Evolutionary conservation across 148 eudicot species (phyloP).

Genomic region (Heliamphora exappendiculata): DNA sequence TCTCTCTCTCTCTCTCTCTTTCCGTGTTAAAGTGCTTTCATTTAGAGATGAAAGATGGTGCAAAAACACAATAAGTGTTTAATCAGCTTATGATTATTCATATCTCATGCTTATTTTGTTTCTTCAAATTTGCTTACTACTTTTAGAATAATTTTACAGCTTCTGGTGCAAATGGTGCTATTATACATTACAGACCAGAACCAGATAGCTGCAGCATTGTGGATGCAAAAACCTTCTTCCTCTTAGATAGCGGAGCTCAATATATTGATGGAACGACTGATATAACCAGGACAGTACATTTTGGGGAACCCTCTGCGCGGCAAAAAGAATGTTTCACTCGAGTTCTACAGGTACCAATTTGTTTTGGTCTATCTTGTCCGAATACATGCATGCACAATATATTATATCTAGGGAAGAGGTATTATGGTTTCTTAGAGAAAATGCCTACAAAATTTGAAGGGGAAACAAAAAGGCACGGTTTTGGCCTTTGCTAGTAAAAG

Average conservation of each 20-base stretch:
- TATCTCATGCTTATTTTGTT: not conserved
- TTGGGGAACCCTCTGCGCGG: constrained; percentile 78
- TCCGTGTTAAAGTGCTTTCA: not conserved
- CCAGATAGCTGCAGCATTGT: constrained; percentile 71
- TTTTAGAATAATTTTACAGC: constrained; percentile 30
- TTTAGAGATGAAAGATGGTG: not conserved
- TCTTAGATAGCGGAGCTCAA: constrained; percentile 95
- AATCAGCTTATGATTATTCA: not conserved
- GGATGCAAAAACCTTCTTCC: constrained; percentile 61
- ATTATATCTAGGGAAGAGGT: not conserved
- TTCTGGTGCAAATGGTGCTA: constrained; percentile 95
- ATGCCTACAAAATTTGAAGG: not conserved
- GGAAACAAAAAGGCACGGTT: not conserved
- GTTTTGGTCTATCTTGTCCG: not conserved
- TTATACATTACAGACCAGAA: constrained; percentile 93
- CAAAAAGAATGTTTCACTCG: constrained; percentile 92
- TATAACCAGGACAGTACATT: constrained; percentile 93
- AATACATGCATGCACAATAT: not conserved
- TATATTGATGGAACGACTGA: constrained; percentile 98
- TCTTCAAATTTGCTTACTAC: constrained; percentile 1
- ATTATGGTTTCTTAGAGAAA: constrained; percentile 1
- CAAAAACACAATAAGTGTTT: not conserved
- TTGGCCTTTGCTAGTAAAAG: not conserved
- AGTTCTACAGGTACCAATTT: constrained; percentile 71
- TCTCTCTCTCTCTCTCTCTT: not conserved